Percentiles rank a stretch among this genome's conserved stretches.
Evolutionary conservation across 208 protist genomes (phyloP).

Genomic region (Crithidia fasciculata): DNA sequence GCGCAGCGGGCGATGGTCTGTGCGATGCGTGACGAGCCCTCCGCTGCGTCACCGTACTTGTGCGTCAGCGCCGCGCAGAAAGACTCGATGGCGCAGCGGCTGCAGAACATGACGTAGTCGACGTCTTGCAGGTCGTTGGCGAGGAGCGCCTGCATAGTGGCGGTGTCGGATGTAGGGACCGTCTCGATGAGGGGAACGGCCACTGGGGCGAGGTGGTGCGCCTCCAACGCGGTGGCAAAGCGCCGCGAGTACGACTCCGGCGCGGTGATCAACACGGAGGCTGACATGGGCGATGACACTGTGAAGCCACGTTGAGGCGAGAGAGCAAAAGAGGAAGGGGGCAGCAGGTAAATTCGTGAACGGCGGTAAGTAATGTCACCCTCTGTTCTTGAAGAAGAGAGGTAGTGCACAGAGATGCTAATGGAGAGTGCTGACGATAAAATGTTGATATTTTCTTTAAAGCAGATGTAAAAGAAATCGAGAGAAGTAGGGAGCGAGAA

Average conservation of each 20-base stretch:
- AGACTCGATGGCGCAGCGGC: slow-evolving; percentile 25
- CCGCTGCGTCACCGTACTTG: slow-evolving; percentile 6
- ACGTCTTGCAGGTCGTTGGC: slow-evolving; percentile 8
- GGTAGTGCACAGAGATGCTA: neutral
- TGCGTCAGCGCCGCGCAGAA: neutral
- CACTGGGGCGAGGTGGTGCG: slow-evolving; percentile 10
- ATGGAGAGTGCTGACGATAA: neutral
- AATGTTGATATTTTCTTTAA: neutral
- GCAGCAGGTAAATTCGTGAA: neutral
- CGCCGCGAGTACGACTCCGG: slow-evolving; percentile 23
- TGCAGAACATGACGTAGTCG: slow-evolving; percentile 29
- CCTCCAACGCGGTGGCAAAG: slow-evolving; percentile 21
- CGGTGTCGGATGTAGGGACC: slow-evolving; percentile 18
- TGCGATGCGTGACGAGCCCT: neutral
- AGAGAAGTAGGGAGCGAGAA: neutral
- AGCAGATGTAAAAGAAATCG: neutral
- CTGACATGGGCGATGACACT: neutral
- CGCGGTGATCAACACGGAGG: slow-evolving; percentile 18
- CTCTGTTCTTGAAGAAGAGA: neutral
- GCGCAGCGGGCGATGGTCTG: slow-evolving; percentile 7
- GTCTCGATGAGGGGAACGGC: slow-evolving; percentile 23
- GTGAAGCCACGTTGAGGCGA: neutral
- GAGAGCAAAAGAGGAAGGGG: neutral
- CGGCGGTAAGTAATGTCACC: neutral
- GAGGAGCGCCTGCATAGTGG: slow-evolving; percentile 13